Evolutionary conservation across 306 rosid genomes (phyloP).

Genomic region (Prunus davidiana): DNA sequence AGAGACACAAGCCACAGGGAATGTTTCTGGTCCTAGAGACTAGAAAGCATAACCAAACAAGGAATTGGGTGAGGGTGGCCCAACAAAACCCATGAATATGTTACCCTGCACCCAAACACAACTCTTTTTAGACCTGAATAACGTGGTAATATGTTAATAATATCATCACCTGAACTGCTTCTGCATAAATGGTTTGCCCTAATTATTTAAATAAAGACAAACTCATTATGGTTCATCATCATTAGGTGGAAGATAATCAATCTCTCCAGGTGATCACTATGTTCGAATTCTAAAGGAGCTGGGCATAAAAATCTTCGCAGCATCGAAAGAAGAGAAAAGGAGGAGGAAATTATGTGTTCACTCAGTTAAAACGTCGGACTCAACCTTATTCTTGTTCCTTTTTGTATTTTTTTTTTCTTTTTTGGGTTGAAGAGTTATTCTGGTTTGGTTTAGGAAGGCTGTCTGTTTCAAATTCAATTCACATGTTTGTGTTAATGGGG

Average conservation of each 20-base stretch:
- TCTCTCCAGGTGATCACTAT: slow-evolving; percentile 37
- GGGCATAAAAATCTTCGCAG: background rate
- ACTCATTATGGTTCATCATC: slow-evolving; percentile 55
- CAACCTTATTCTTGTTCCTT: background rate
- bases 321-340: background rate
- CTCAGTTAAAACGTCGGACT: background rate
- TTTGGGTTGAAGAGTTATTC: background rate
- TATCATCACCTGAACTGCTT: background rate
- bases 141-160: slow-evolving; percentile 1
- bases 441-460: background rate
- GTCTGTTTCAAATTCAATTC: background rate
- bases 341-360: background rate
- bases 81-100: slow-evolving; percentile 58
- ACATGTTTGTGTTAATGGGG: background rate
- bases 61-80: slow-evolving; percentile 27
- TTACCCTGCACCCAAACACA: slow-evolving; percentile 40
- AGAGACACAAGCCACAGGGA: slow-evolving; percentile 62
- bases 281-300: slow-evolving; percentile 38
- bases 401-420: background rate
- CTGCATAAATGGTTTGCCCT: slow-evolving; percentile 9
- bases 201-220: slow-evolving; percentile 49
- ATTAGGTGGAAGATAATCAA: slow-evolving; percentile 52
- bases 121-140: slow-evolving; percentile 23
- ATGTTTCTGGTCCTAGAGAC: slow-evolving; percentile 61
- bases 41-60: slow-evolving; percentile 33